These are phyloP conservation scores for Pleurotus salmoneostramineus DNA, from an alignment of 768 basidiomycete genomes.

Conservation along the genomic window DNA sequence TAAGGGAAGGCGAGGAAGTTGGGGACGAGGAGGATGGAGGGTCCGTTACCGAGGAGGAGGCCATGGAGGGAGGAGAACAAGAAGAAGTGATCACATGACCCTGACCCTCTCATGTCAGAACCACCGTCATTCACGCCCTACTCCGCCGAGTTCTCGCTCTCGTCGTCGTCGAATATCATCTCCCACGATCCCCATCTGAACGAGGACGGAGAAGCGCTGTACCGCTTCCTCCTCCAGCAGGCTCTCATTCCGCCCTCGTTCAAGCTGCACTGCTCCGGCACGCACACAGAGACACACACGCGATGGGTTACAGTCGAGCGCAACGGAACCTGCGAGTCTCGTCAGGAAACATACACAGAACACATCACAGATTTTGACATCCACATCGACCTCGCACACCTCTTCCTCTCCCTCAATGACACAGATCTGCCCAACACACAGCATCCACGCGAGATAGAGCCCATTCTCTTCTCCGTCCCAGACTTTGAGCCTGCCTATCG, in stretches of 20 bases:
- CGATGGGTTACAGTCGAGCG: constrained; percentile 38
- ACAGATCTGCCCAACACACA: constrained; percentile 8
- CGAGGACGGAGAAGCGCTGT: constrained; percentile 66
- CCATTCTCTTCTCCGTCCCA: constrained; percentile 54
- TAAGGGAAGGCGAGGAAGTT: constrained; percentile 11
- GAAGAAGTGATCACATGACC: background rate
- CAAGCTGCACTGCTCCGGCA: constrained; percentile 47
- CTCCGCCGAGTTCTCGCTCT: constrained; percentile 54
- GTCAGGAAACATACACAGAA: constrained; percentile 52
- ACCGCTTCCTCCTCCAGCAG: constrained; percentile 69
- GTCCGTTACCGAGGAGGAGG: constrained; percentile 12
- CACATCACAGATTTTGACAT: constrained; percentile 70
- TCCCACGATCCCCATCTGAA: constrained; percentile 73
- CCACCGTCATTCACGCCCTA: constrained; percentile 66
- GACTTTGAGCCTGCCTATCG: constrained; percentile 65
- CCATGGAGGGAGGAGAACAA: constrained; percentile 6
- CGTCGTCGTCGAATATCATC: constrained; percentile 44
- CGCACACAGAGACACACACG: constrained; percentile 50
- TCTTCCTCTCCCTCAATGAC: constrained; percentile 24
- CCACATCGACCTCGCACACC: constrained; percentile 48
- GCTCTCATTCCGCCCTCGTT: constrained; percentile 40
- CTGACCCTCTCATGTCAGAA: background rate
- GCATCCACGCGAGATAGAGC: constrained; percentile 13
- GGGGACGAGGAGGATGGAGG: background rate
- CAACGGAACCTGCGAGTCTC: constrained; percentile 29